Base-by-base conservation (phyloP, 371 early-diverging fungal species). In the Coemansia sp. region DNA sequence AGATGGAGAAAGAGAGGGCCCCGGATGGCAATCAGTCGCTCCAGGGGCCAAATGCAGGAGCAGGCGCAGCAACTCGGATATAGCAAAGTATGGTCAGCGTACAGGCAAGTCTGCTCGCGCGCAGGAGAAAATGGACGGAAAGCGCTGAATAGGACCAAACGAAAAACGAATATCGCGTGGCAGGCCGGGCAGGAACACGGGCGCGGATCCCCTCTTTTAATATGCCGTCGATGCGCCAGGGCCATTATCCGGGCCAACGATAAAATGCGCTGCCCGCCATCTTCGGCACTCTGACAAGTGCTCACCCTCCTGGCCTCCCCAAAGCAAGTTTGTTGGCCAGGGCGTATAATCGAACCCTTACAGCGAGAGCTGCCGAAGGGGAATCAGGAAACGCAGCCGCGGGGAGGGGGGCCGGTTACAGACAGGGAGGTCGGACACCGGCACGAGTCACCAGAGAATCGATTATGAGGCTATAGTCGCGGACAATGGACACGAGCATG, bases 381-480 rank as follows among this genome's bases (percentile, higher is more conserved):
- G 41, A 30, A 30, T 31, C 50, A 31, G 33, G 39, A 55, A 39
- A 41, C 42, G 41, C 55, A 6, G 26, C 12, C 45, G 35, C 38
- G 16, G 56, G 8, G 47, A 56, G 63, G 41, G 38, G 65, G 50
- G 41, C n/a, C 35, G 65, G 65, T 65, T 59, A 40, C 31, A 10
- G 59, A 39, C 65, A 43, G 58, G 57, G 52, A 57, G 64, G 35
- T 7, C 33, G 31, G 8, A 20, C 30, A 48, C 47, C 34, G 54
- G 55, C 59, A 65, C 55, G 36, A 65, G 55, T 65, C 59, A 55
- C 59, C 50, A 40, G 41, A 65, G 52, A 51, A 65, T 65, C 59
- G 58, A 65, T 65, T 45, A 65, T 51, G 53, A 30, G 54, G 55
- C 41, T n/a, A 8, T 41, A 33, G 39, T 45, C 20, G 43, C 47